phyloP scores from a whole-genome alignment of 2,329 filamentous ascomycete species.

The Neoscytalidium dimidiatum region DNA sequence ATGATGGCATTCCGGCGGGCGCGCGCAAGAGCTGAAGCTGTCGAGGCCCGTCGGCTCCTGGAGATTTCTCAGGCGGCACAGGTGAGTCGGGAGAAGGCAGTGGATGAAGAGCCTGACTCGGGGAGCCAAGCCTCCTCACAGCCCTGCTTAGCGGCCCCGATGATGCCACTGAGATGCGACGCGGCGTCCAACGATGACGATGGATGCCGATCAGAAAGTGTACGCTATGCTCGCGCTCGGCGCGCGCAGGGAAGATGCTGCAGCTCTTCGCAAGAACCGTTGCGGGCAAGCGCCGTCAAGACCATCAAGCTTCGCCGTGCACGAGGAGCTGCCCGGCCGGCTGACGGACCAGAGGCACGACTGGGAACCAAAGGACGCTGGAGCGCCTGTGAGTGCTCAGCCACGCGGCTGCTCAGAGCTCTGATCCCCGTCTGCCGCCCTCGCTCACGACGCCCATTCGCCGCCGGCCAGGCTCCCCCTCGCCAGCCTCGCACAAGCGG shows the following conservation, averaged over 20 bases:
- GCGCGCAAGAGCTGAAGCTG: not conserved
- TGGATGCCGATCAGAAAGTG: not conserved
- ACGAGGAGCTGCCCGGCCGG: not conserved
- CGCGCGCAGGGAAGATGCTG: not conserved
- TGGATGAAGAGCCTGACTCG: conserved; percentile 4
- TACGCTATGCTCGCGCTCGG: not conserved
- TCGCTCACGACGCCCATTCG: not conserved
- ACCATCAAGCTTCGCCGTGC: not conserved
- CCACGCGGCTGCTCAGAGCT: not conserved
- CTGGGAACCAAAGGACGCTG: not conserved
- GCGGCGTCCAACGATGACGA: conserved; percentile 12
- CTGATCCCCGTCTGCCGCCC: not conserved
- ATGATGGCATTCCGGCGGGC: not conserved
- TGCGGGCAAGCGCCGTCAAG: not conserved
- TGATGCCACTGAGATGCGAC: not conserved
- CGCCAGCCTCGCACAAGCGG: not conserved
- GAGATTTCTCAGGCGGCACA: not conserved
- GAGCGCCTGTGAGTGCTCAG: not conserved
- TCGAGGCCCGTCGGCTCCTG: not conserved
- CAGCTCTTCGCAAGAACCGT: not conserved
- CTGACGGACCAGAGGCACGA: not conserved
- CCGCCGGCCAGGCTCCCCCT: not conserved
- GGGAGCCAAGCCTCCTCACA: conserved; percentile 15
- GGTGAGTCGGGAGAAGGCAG: not conserved
- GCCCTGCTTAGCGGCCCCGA: conserved; percentile 14